These are phyloP conservation scores for Amesomyces nigricolor DNA, from an alignment of 2,329 filamentous ascomycete species.

Conservation along the genomic window DNA sequence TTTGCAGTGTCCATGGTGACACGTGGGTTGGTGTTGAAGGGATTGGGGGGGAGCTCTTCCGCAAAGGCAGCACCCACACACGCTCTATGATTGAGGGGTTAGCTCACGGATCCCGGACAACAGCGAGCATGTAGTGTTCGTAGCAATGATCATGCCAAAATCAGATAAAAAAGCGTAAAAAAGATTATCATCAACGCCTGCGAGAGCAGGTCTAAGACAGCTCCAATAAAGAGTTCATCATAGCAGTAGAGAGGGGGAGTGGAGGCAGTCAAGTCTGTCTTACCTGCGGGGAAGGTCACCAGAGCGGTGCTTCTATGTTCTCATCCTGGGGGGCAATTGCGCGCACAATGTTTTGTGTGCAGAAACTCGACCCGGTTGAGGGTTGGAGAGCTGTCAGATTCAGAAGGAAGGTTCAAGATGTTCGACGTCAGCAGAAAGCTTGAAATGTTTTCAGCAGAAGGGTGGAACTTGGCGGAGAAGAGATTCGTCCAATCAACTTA, in stretches of 20 bases:
- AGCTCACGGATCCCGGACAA: constrained; percentile 2
- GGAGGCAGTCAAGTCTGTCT: background rate
- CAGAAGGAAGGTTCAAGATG: no score
- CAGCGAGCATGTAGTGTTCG: background rate
- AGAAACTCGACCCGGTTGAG: background rate
- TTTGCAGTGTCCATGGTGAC: constrained; percentile 38
- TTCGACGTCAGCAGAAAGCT: background rate
- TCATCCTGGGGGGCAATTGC: constrained; percentile 5
- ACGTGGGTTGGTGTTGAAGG: background rate
- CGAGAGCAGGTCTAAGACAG: constrained; percentile 52
- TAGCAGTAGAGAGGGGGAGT: constrained; percentile 3
- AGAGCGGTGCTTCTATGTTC: constrained; percentile 9
- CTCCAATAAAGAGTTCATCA: constrained; percentile 64
- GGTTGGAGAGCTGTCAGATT: background rate
- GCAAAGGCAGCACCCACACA: background rate
- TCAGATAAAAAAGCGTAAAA: constrained; percentile 33
- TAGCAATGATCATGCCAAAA: background rate
- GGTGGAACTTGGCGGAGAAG: background rate
- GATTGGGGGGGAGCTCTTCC: background rate
- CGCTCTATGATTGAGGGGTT: constrained; percentile 9
- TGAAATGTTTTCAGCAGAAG: background rate
- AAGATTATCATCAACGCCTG: constrained; percentile 46
- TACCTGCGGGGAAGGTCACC: constrained; percentile 16
- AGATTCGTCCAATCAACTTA: constrained; percentile 2
- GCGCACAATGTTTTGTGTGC: background rate